Evolutionary conservation across 495 filamentous ascomycete species (phyloP), one percentile per base, ranked within the genome.

Genomic region (Xylaria nigripes): DNA sequence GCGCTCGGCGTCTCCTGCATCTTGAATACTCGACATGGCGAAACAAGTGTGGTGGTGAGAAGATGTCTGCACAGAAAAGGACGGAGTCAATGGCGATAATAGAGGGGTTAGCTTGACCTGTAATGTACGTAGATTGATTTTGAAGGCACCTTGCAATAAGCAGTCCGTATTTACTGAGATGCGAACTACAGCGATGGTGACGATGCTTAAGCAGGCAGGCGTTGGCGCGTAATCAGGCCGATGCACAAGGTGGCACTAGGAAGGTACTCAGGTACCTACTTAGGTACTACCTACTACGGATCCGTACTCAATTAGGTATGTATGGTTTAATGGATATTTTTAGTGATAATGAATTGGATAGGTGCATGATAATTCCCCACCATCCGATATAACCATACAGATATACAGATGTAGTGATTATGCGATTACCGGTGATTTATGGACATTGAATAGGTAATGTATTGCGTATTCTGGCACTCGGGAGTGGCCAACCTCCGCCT

Each of bases 1-100:
- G 64, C 84, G 83, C 76, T 91, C 87, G 64, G 87, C 83, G 63
- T 72, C 74, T 59, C 78, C 72, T 57, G 77, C 56, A 72, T 92
- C 86, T 79, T 92, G 89, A 65, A 87, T 78, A 54, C 88, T 91
- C 51, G 90, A 88, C 90, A 94, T 94, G 62, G 24, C 46, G 38
- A 10, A 41, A 42, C 6, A 8, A 10, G 43, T 54, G 43, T 47
- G 42, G 41, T 38, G 36, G 36, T 3, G 18, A 18, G 36, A 4
- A 40, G n/a, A n/a, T 16, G 36, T 40, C 16, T 12, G 10, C 6
- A 30, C 13, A 18, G 16, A 19, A 40, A 18, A 3, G 16, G 36
- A 16, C 5, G 3, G 16, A 2, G 36, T 18, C 4, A 5, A 1
- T 6, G 36, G 16, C 15, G 36, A 12, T 40, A 16, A 4, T 40